Conservation (phyloP, 2,329 filamentous ascomycete genomes). For the Penicillium sclerotiorum region DNA sequence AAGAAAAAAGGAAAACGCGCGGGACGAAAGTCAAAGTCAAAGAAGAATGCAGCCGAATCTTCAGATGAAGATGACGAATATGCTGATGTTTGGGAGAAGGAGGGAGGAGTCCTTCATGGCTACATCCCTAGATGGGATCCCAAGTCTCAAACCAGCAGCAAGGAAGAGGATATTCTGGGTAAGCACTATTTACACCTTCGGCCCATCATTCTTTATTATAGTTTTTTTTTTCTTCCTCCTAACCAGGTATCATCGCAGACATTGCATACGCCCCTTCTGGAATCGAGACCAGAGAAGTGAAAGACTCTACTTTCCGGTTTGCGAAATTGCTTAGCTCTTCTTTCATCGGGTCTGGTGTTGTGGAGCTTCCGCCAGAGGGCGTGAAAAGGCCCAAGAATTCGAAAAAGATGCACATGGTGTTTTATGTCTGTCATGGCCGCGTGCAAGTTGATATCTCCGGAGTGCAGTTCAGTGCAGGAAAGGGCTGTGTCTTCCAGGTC, state of each 20-base stretch:
- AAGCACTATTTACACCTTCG: too few relatives aligned
- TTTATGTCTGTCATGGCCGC: constrained; percentile 83
- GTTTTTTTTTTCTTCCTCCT: constrained; percentile 3
- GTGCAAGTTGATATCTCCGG: constrained; percentile 70
- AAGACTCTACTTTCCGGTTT: constrained; percentile 76
- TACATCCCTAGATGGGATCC: constrained; percentile 49
- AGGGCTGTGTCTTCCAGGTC: constrained; percentile 91
- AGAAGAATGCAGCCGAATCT: constrained; percentile 38
- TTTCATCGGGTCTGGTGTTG: constrained; percentile 87
- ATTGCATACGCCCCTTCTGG: constrained; percentile 62
- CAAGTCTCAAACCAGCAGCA: constrained; percentile 38
- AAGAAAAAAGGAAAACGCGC: constrained; percentile 39
- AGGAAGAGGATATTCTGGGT: constrained; percentile 47
- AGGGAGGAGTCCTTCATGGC: constrained; percentile 45
- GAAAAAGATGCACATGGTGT: constrained; percentile 94
- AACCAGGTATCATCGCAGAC: constrained; percentile 43
- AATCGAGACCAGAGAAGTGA: constrained; percentile 61
- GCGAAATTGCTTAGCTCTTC: constrained; percentile 81
- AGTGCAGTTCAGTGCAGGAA: constrained; percentile 73
- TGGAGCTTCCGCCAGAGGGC: constrained; percentile 81
- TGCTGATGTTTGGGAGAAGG: constrained; percentile 49
- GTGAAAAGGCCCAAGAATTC: constrained; percentile 91
- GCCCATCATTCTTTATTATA: not conserved
- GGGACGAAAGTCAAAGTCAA: constrained; percentile 37
- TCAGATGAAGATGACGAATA: constrained; percentile 44